phyloP scores from a whole-genome alignment of 2,329 filamentous ascomycete species.

The Albophoma yamanashiensis region DNA sequence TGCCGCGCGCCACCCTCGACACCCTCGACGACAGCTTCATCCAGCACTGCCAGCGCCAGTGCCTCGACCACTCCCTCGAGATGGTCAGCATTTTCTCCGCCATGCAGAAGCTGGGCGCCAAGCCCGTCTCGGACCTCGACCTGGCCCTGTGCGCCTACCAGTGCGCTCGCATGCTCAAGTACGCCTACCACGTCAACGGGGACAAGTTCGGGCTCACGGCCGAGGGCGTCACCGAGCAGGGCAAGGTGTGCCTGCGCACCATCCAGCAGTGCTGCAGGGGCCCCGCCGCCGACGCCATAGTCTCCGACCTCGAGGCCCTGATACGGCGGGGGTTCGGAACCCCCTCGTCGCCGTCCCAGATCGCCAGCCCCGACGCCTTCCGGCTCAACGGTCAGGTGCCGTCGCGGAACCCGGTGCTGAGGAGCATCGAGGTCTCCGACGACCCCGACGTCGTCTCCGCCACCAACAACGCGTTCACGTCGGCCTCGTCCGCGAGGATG shows the following conservation, averaged over 20 bases:
- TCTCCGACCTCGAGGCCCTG: constrained; percentile 39
- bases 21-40: constrained; percentile 38
- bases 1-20: constrained; percentile 31
- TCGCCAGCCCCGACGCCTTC: constrained; percentile 9
- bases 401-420: constrained; percentile 10
- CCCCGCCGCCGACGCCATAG: constrained; percentile 36
- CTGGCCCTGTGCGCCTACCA: constrained; percentile 45
- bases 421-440: constrained; percentile 14
- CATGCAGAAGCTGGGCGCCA: constrained; percentile 38
- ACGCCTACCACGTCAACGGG: constrained; percentile 34
- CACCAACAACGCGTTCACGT: constrained; percentile 1
- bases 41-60: constrained; percentile 36
- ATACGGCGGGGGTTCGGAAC: constrained; percentile 31
- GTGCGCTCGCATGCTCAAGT: constrained; percentile 41
- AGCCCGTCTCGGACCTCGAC: constrained; percentile 43
- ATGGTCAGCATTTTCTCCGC: constrained; percentile 45
- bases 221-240: constrained; percentile 37
- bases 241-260: constrained; percentile 38
- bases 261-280: constrained; percentile 40
- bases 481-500: constrained; percentile 11
- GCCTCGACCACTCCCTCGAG: constrained; percentile 41
- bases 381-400: not conserved
- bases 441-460: constrained; percentile 14
- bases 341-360: constrained; percentile 6
- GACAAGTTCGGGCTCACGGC: constrained; percentile 31